Evolutionary conservation across 1,284 basidiomycete genomes (phyloP), one percentile per base, ranked within the genome.

Genomic region (Malassezia arunalokei): DNA sequence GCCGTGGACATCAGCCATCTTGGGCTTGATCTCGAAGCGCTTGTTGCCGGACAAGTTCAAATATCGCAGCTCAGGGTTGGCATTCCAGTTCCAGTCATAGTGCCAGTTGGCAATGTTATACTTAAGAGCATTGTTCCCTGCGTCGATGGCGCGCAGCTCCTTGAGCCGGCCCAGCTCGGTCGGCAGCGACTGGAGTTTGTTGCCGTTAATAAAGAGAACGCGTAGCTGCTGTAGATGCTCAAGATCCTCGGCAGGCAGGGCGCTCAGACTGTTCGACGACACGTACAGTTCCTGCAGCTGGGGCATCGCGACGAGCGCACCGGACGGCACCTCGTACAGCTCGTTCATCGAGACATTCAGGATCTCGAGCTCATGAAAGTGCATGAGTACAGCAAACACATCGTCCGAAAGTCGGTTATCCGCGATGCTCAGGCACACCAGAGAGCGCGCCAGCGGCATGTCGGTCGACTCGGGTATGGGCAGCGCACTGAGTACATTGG

Each of bases 71-170:
- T 86, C 85, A 58, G 83, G 82, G 73, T 96, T 98, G 79, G 90
- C 94, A 74, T 96, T 96, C 94, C 94, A 99, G 74, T 99, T 98
- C 92, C 92, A 98, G 76, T 99, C 94, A 75, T 92, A 99, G 68
- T 92, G 87, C 85, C 85, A 92, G 70, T 98, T 99, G 66, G 89
- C 86, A 62, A 96, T 91, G 73, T 98, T 99, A 76, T 98, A 98
- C 79, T 88, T 91, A 75, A 99, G 79, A 47, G 83, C 76, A 73
- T 99, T 99, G 73, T 85, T 91, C 6, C 92, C 91, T 1, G 88
- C 94, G 71, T 99, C 94, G 56, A 99, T 78, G 28, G 86, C 82
- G 57, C 80, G 81, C 62, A 99, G 76, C 52, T 81, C 83, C 68
- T 81, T 81, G 60, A 96, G 79, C 68, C 87, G 86, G 32, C 84